Base-by-base conservation (phyloP, 208 protist species). In the Leishmania mexicana region DNA sequence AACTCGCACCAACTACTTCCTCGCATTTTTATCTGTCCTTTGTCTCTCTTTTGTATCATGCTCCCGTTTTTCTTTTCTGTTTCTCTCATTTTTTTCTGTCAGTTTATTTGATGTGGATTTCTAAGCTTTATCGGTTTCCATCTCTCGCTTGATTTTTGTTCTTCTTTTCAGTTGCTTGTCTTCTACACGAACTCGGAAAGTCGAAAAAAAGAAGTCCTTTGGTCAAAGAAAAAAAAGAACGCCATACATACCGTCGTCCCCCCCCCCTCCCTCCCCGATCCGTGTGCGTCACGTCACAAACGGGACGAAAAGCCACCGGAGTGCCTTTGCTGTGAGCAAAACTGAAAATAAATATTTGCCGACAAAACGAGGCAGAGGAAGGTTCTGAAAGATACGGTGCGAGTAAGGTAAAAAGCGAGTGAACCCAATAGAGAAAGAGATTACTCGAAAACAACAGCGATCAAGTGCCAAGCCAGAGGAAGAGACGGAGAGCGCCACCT, bases 1-100 rank as follows among this genome's bases (percentile, higher is more conserved):
- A 81, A 86, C 78, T 83, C 42, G 65, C 67, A 64, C 51, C 78
- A 83, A 86, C 83, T 79, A 79, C 82, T 85, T 85, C 57, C 57
- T 38, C 19, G 51, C 15, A 58, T 76, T 17, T 76, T 76, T 76
- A 1, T 76, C 47, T 53, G 19, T 35, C 11, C 40, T 62, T 76
- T 60, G 31, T 76, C 24, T 24, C 28, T 35, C 7, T 53, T 74
- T n/a, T 75, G n/a, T 58, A 24, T 58, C 11, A 42, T 31, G 17
- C 35, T 45, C 11, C 31, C 60, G 7, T 62, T 76, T 42, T 51
- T 49, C 24, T 57, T 76, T 58, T 17, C 4, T 75, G 31, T 17
- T 3, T 11, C 17, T 62, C 15, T 38, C 6, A 8, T 10, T 28
- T 8, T 35, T 45, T 15, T 75, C n/a, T 53, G 21, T 15, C 11